These are phyloP conservation scores for Panellus pusillus DNA, from an alignment of 768 basidiomycete species.

Conservation along the genomic window DNA sequence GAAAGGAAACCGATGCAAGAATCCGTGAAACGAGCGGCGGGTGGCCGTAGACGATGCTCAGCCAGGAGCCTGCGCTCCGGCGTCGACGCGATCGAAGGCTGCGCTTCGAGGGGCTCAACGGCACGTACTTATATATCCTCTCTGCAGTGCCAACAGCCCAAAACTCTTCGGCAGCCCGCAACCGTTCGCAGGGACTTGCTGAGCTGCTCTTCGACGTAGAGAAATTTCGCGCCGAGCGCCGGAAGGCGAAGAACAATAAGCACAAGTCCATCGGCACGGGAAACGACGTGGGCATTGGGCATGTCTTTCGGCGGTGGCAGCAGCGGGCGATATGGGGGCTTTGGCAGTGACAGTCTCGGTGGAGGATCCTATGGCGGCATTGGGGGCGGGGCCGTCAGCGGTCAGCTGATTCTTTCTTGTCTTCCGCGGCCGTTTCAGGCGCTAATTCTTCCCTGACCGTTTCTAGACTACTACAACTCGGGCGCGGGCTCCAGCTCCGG, in stretches of 20 bases:
- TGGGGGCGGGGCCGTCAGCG: constrained; percentile 41
- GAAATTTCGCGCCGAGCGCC: constrained; percentile 81
- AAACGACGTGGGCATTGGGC: constrained; percentile 57
- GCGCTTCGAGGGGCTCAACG: constrained; percentile 96
- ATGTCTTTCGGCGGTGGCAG: constrained; percentile 49
- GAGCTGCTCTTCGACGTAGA: constrained; percentile 91
- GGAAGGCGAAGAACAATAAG: constrained; percentile 90
- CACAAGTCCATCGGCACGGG: constrained; percentile 88
- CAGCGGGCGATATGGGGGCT: constrained; percentile 52
- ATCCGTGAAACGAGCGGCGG: no score
- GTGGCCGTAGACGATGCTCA: no score
- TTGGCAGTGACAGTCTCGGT: constrained; percentile 35
- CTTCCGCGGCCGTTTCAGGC: constrained; percentile 1
- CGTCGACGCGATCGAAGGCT: no score
- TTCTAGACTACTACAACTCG: constrained; percentile 27
- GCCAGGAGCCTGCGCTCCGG: no score
- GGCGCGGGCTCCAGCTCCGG: constrained; percentile 37
- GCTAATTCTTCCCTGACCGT: background rate
- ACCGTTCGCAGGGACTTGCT: constrained; percentile 88
- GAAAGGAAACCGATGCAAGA: no score
- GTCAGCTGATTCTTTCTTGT: constrained; percentile 30
- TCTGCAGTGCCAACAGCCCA: no score
- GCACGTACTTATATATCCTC: constrained; percentile 38
- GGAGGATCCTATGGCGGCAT: constrained; percentile 39
- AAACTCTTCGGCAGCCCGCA: constrained; percentile 67